These are phyloP conservation scores for Russula foetens DNA, from an alignment of 768 basidiomycete genomes.

Conservation along the genomic window DNA sequence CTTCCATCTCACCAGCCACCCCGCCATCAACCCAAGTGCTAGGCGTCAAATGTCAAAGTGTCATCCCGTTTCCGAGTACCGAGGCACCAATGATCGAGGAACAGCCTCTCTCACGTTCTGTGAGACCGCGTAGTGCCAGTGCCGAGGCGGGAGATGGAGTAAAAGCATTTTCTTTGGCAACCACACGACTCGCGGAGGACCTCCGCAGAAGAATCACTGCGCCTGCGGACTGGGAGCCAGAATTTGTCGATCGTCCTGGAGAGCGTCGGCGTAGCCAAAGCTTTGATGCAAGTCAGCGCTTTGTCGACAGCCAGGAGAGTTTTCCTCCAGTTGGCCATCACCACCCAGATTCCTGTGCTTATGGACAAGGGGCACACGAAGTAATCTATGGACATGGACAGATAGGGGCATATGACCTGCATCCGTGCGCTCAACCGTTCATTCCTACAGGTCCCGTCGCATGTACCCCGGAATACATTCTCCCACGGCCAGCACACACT, in stretches of 20 bases:
- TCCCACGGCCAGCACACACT: slow-evolving; percentile 6
- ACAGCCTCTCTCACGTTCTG: background rate
- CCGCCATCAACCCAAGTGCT: slow-evolving; percentile 1
- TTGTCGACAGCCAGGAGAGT: background rate
- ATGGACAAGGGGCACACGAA: background rate
- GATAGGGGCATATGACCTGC: slow-evolving; percentile 1
- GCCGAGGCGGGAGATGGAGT: slow-evolving; percentile 20
- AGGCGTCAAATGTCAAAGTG: slow-evolving; percentile 2
- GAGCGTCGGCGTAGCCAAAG: slow-evolving; percentile 20
- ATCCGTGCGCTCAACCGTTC: slow-evolving; percentile 10
- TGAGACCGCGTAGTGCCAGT: slow-evolving; percentile 19
- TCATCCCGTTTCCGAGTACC: slow-evolving; percentile 14
- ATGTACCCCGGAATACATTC: slow-evolving; percentile 14
- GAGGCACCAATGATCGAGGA: background rate
- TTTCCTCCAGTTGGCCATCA: background rate
- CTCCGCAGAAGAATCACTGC: slow-evolving; percentile 15
- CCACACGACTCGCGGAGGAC: slow-evolving; percentile 14
- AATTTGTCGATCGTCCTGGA: slow-evolving; percentile 4
- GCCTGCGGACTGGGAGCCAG: slow-evolving; percentile 10
- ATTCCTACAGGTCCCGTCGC: slow-evolving; percentile 13
- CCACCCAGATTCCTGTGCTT: background rate
- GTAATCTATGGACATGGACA: background rate
- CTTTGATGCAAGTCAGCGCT: slow-evolving; percentile 11
- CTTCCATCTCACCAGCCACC: background rate
- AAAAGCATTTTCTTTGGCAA: slow-evolving; percentile 19